Base-by-base conservation (phyloP, 2,329 filamentous ascomycete genomes). In the Alternaria longipes region DNA sequence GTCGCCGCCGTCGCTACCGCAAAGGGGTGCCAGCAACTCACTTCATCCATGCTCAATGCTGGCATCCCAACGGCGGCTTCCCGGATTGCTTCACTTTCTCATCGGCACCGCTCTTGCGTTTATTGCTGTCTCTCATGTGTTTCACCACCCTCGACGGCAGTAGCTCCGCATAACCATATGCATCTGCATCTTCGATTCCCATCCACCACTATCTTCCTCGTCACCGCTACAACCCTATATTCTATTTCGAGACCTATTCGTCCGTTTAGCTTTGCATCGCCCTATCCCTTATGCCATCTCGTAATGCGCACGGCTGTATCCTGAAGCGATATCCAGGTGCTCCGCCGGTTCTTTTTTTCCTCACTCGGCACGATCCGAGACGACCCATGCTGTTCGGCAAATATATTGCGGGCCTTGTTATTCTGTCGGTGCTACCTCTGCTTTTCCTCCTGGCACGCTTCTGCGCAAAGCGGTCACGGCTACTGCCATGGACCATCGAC, bases 371-470 rank as follows among this genome's bases (percentile, higher is more conserved):
- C 44, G 34, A 16, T 54, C 38, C 45, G 30, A 47, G 54, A 30
- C 28, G 20, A 44, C 22, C 54, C 41, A 70, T 64, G 62, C 59
- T 63, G 50, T 42, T 55, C 45, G 52, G 40, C 52, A 44, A 53
- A 54, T 68, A 62, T 42, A 40, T 69, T 41, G 60, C 61, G 22
- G 56, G 56, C 22, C 58, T 67, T 38, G 56, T 64, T 8, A 26
- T 70, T 22, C 62, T 74, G 34, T 60, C 68, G 14, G 38, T 64
- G 5, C 45, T 71, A 34, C 58, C 68, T 28, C 62, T 66, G 20
- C 42, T 68, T 16, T 72, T 70, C 45, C 49, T 72, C 8, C 22
- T 60, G 14, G 68, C 65, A 16, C 70, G 73, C 14, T 63, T 66
- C 54, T 41, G 41, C 9, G 58, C 67, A 32, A 75, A 74, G 61